Conservation (phyloP, 352 stramenopile species). For the Pythium diclinum region DNA sequence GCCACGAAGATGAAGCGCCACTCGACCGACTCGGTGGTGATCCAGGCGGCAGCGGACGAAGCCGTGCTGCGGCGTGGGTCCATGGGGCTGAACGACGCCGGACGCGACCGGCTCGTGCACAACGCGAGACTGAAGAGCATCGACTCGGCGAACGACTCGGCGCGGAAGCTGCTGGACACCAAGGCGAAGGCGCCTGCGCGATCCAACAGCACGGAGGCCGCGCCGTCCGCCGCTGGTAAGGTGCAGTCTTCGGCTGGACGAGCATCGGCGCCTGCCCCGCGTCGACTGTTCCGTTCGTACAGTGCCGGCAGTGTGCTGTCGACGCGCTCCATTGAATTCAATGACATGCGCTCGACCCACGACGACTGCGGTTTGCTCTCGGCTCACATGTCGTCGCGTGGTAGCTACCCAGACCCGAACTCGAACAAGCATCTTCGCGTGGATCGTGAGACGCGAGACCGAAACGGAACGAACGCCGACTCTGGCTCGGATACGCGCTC, state of each 20-base stretch:
- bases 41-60: constrained; percentile 58
- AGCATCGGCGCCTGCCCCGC: background rate
- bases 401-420: constrained; percentile 5
- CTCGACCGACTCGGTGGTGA: constrained; percentile 60
- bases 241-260: background rate
- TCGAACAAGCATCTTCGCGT: constrained; percentile 20
- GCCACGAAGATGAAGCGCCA: constrained; percentile 53
- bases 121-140: constrained; percentile 45
- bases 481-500: constrained; percentile 35
- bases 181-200: background rate
- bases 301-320: constrained; percentile 69
- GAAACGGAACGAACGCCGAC: background rate
- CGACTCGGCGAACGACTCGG: constrained; percentile 29
- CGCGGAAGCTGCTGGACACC: constrained; percentile 8
- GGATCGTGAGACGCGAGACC: constrained; percentile 7
- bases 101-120: constrained; percentile 34
- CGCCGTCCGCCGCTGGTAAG: background rate
- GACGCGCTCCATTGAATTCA: constrained; percentile 32
- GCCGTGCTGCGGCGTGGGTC: constrained; percentile 8
- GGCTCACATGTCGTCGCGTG: background rate
- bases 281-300: constrained; percentile 47
- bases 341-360: constrained; percentile 15
- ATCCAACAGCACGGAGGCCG: background rate
- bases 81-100: constrained; percentile 39
- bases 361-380: constrained; percentile 23